Conservation (phyloP, 2,329 filamentous ascomycete species). For the Diaporthe vaccinii region DNA sequence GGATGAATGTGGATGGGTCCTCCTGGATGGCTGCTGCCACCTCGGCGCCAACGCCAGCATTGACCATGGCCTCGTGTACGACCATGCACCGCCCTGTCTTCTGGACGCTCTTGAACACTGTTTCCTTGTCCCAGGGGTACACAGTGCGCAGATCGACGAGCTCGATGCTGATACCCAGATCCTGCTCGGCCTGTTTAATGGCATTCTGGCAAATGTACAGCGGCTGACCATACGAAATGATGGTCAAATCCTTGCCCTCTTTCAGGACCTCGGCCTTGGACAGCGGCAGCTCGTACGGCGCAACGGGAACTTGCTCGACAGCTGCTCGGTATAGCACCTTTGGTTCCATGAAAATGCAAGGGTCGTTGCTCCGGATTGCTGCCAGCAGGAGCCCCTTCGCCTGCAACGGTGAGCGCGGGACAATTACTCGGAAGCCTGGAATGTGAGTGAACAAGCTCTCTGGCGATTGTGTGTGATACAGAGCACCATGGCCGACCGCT, state of each 20-base stretch:
- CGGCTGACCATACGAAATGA: constrained; percentile 91
- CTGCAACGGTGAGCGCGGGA: constrained; percentile 87
- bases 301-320: constrained; percentile 89
- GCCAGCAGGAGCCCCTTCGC: constrained; percentile 88
- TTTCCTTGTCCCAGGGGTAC: constrained; percentile 91
- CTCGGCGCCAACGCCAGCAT: constrained; percentile 89
- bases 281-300: constrained; percentile 84
- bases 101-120: constrained; percentile 83
- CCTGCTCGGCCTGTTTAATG: constrained; percentile 80
- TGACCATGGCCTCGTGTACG: constrained; percentile 93
- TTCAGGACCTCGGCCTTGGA: constrained; percentile 89
- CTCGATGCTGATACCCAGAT: constrained; percentile 83
- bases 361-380: constrained; percentile 84
- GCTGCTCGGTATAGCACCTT: constrained; percentile 94
- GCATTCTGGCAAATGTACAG: constrained; percentile 86
- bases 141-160: constrained; percentile 89
- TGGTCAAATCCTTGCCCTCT: constrained; percentile 82
- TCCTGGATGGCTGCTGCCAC: constrained; percentile 91
- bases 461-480: constrained; percentile 92
- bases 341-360: constrained; percentile 93
- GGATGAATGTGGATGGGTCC: constrained; percentile 79
- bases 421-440: constrained; percentile 86
- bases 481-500: constrained; percentile 87
- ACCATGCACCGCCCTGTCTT: constrained; percentile 91
- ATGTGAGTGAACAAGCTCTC: constrained; percentile 91